Conservation (phyloP, 2,329 filamentous ascomycete genomes). For the Fusarium sp. region DNA sequence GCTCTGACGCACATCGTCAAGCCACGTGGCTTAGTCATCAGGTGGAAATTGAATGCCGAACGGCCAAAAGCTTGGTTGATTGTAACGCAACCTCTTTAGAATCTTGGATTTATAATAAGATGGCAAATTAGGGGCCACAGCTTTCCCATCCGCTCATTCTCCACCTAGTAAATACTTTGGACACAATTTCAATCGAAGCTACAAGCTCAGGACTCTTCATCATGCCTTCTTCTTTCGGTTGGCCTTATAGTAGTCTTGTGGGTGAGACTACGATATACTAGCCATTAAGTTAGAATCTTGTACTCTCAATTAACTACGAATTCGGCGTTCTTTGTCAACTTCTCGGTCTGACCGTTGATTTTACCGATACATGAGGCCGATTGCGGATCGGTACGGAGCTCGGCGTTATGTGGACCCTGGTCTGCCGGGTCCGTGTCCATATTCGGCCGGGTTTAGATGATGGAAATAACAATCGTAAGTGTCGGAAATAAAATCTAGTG, state of each 20-base stretch:
- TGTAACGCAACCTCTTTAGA: conserved; percentile 6
- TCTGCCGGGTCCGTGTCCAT: conserved; percentile 8
- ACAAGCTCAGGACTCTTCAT: background rate
- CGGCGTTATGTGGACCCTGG: conserved; percentile 20
- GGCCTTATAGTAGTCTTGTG: background rate
- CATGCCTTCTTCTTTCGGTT: background rate
- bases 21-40: conserved; percentile 41
- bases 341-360: background rate
- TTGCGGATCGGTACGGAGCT: conserved; percentile 20
- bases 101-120: conserved; percentile 8
- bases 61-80: background rate
- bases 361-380: conserved; percentile 4
- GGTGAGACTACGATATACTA: background rate
- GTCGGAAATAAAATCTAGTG: conserved; percentile 37
- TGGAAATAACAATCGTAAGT: conserved; percentile 37
- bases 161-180: background rate
- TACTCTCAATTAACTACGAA: background rate
- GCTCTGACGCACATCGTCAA: conserved; percentile 38
- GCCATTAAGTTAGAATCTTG: background rate
- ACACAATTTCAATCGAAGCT: background rate
- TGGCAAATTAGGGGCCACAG: background rate
- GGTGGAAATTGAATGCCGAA: background rate
- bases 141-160: background rate
- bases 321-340: background rate
- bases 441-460: conserved; percentile 2